Conservation (phyloP, 2,329 filamentous ascomycete species). For the Aspergillus unguis region DNA sequence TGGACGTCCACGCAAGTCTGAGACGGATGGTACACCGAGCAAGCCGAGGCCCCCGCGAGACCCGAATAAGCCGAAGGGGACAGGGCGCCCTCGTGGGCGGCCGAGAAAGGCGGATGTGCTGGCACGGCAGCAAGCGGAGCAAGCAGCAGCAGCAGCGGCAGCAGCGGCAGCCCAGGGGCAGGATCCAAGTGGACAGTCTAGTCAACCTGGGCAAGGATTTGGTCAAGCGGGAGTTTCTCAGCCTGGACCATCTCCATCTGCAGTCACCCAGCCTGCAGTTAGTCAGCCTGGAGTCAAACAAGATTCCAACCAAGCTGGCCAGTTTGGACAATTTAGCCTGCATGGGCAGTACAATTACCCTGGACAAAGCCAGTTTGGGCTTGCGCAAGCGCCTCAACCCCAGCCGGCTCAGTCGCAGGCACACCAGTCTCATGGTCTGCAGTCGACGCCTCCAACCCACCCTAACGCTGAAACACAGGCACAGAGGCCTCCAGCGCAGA, state of each 20-base stretch:
- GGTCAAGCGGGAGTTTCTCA: background rate
- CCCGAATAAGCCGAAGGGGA: constrained; percentile 22
- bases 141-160: constrained; percentile 4
- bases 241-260: background rate
- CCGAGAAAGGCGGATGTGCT: constrained; percentile 34
- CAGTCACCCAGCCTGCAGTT: background rate
- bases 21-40: constrained; percentile 18
- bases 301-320: background rate
- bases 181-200: background rate
- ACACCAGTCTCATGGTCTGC: background rate
- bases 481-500: background rate
- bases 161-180: constrained; percentile 15
- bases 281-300: background rate
- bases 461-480: background rate
- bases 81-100: constrained; percentile 32
- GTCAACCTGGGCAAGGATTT: background rate
- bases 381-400: background rate
- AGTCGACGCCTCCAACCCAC: background rate
- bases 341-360: constrained; percentile 1
- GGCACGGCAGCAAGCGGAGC: constrained; percentile 23
- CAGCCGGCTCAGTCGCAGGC: background rate
- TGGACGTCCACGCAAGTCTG: constrained; percentile 25
- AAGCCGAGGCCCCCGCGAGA: constrained; percentile 24
- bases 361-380: background rate
- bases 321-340: background rate